A percentile compares a stretch with the other conserved stretches of the same genome.
These are phyloP conservation scores for Oenanthe sinensis DNA, from an alignment of 129 eudicot species.

Conservation along the genomic window DNA sequence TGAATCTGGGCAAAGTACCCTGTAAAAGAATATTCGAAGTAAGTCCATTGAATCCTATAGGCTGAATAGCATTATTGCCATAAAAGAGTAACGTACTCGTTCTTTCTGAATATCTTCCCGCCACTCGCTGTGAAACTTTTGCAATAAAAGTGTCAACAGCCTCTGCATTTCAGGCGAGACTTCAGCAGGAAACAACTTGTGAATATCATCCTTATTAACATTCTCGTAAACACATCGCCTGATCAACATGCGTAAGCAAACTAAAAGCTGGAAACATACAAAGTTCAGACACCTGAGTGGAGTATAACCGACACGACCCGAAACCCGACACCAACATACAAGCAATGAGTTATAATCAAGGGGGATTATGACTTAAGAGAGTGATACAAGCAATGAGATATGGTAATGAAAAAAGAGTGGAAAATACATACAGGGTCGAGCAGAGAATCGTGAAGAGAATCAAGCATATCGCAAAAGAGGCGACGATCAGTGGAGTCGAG, in stretches of 20 bases:
- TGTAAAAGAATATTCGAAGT: not conserved
- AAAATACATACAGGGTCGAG: slow-evolving; percentile 35
- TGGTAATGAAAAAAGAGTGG: not conserved
- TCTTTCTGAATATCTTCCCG: slow-evolving; percentile 54
- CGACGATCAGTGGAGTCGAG: slow-evolving; percentile 44
- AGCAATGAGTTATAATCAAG: too few species aligned
- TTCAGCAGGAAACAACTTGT: slow-evolving; percentile 48
- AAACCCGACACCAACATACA: not conserved
- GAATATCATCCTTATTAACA: slow-evolving; percentile 51
- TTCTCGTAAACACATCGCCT: slow-evolving; percentile 66
- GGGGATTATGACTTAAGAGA: too few species aligned
- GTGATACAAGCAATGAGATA: too few species aligned
- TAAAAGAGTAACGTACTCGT: slow-evolving; percentile 32
- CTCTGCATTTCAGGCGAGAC: slow-evolving; percentile 43
- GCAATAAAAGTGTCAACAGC: slow-evolving; percentile 62
- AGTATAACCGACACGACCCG: not conserved
- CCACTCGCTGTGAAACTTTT: slow-evolving; percentile 70
- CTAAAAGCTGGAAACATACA: slow-evolving; percentile 53
- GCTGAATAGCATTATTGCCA: not conserved
- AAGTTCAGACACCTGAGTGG: not conserved
- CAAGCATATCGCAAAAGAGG: slow-evolving; percentile 36
- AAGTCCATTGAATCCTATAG: not conserved
- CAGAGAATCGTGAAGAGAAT: slow-evolving; percentile 30
- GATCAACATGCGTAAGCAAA: slow-evolving; percentile 69
- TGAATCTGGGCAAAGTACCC: slow-evolving; percentile 23